These are phyloP conservation scores for Cyphellophora europaea DNA, from an alignment of 2,329 filamentous ascomycete genomes.

Conservation along the genomic window DNA sequence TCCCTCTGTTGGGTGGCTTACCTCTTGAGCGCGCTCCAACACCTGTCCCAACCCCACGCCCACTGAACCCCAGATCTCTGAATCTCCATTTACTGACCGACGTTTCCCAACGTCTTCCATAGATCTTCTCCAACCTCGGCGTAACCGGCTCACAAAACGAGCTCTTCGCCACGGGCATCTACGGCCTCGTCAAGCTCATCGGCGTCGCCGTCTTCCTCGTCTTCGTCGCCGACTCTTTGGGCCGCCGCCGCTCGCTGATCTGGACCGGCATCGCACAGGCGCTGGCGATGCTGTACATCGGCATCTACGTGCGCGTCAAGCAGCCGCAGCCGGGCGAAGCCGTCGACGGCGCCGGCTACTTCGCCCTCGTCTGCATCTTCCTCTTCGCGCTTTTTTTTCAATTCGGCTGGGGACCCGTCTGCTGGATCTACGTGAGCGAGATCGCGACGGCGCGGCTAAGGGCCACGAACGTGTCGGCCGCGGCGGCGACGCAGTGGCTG, in stretches of 20 bases:
- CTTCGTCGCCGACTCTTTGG: constrained; percentile 60
- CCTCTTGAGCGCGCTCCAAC: no score
- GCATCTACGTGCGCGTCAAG: constrained; percentile 53
- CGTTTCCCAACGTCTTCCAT: no score
- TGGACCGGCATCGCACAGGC: constrained; percentile 57
- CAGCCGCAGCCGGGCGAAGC: constrained; percentile 27
- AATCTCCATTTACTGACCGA: no score
- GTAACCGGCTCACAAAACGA: no score
- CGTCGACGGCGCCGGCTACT: constrained; percentile 58
- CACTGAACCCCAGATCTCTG: no score
- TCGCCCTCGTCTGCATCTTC: constrained; percentile 63
- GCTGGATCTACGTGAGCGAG: constrained; percentile 64
- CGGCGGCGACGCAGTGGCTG: constrained; percentile 61
- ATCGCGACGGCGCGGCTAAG: constrained; percentile 59
- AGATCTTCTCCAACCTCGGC: no score
- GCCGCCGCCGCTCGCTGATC: constrained; percentile 47
- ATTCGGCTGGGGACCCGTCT: constrained; percentile 61
- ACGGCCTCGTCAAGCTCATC: constrained; percentile 60
- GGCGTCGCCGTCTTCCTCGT: constrained; percentile 53
- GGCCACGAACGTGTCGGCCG: constrained; percentile 58
- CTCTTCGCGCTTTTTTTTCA: constrained; percentile 65
- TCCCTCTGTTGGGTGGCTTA: no score
- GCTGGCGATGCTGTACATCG: constrained; percentile 58
- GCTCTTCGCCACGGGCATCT: constrained; percentile 67
- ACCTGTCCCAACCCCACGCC: no score